Conservation (phyloP, 768 basidiomycete species). For the Thelephora aurantiotincta region DNA sequence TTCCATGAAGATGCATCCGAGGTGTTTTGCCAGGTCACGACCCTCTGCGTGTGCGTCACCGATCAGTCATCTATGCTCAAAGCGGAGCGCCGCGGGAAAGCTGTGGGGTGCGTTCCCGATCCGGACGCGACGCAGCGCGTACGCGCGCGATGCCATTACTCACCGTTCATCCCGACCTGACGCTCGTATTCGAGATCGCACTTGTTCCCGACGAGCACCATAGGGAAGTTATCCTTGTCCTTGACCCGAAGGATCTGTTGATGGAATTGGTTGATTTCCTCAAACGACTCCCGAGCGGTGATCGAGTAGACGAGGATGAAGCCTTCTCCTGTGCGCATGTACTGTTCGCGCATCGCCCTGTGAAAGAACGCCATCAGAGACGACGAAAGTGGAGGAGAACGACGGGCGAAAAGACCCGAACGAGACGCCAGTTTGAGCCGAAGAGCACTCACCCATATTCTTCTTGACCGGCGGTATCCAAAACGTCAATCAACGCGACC, state of each 20-base stretch:
- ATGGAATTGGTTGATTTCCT: slow-evolving; percentile 92
- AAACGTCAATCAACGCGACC: slow-evolving; percentile 93
- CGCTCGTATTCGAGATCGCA: slow-evolving; percentile 92
- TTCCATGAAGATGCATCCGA: slow-evolving; percentile 89
- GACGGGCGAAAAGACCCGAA: not conserved
- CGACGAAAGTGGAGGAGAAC: too few species aligned
- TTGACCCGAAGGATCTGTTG: slow-evolving; percentile 95
- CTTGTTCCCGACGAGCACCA: slow-evolving; percentile 97
- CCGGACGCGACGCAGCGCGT: not conserved
- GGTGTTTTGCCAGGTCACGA: slow-evolving; percentile 88
- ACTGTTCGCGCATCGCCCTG: slow-evolving; percentile 97
- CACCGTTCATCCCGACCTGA: slow-evolving; percentile 91
- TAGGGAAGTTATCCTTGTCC: slow-evolving; percentile 90
- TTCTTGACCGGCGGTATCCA: slow-evolving; percentile 96
- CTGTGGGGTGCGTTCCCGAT: not conserved
- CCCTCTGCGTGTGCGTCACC: slow-evolving; percentile 54
- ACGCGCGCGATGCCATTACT: slow-evolving; percentile 7
- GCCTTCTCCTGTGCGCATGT: slow-evolving; percentile 97
- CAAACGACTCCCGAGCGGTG: slow-evolving; percentile 92
- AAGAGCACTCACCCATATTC: slow-evolving; percentile 69
- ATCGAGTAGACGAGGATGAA: slow-evolving; percentile 97
- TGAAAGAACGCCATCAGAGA: slow-evolving; percentile 1
- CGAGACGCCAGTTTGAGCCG: not conserved
- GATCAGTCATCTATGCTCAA: not conserved
- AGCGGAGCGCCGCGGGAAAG: not conserved